Conservation (phyloP, 768 basidiomycete species). For the Boletus coccyginus region DNA sequence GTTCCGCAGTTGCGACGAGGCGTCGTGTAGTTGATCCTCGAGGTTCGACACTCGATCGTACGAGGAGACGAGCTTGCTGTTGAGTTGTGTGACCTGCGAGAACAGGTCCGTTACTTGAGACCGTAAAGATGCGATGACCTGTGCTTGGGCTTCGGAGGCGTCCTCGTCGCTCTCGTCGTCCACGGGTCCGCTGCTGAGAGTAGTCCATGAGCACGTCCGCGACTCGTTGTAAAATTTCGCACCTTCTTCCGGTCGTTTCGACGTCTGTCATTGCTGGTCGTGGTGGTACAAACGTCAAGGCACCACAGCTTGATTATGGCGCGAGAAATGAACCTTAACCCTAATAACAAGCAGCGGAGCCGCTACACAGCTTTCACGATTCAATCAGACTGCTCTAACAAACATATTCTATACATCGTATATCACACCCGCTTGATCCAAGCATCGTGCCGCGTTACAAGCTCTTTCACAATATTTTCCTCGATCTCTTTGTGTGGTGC, state of each 20-base stretch:
- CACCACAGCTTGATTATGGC: neutral
- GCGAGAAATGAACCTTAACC: constrained; percentile 16
- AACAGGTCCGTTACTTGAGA: constrained; percentile 82
- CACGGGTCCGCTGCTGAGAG: neutral
- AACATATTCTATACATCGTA: neutral
- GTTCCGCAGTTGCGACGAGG: constrained; percentile 54
- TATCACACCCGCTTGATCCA: constrained; percentile 50
- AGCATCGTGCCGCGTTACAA: constrained; percentile 66
- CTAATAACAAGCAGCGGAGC: neutral
- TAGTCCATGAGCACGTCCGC: constrained; percentile 3
- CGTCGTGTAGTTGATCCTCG: constrained; percentile 81
- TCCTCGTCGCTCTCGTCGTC: constrained; percentile 29
- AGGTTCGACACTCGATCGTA: constrained; percentile 92
- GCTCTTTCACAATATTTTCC: constrained; percentile 78
- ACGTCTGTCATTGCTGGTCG: constrained; percentile 11
- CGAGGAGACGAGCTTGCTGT: constrained; percentile 87
- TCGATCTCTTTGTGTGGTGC: constrained; percentile 76
- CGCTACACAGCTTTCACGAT: too few relatives aligned
- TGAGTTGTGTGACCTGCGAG: constrained; percentile 87
- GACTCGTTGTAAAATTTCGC: neutral
- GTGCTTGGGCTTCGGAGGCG: constrained; percentile 67
- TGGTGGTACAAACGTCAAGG: neutral
- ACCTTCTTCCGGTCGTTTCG: constrained; percentile 14
- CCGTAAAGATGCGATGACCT: constrained; percentile 79
- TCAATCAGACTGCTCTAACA: neutral